Evolutionary conservation across 2,329 filamentous ascomycete species (phyloP).

Genomic region (Verticillium isaacii): DNA sequence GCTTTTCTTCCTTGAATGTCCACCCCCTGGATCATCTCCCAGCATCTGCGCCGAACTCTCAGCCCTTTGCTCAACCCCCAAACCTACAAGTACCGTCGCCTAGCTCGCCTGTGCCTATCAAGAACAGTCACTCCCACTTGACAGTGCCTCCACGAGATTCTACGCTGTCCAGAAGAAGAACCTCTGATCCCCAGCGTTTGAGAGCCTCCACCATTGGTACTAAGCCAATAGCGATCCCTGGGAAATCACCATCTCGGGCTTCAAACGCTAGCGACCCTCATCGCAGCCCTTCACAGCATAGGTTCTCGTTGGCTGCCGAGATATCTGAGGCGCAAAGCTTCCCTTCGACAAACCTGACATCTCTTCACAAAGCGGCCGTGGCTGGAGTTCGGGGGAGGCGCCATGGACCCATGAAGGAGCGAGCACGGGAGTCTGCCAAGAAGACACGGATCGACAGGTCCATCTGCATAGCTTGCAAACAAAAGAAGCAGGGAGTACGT

Average conservation of each 20-base stretch:
- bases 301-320: neutral
- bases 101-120: neutral
- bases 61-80: neutral
- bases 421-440: constrained; percentile 7
- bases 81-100: neutral
- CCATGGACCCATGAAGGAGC: constrained; percentile 6
- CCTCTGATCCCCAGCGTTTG: neutral
- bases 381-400: constrained; percentile 6
- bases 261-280: neutral
- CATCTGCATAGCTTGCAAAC: constrained; percentile 14
- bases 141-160: neutral
- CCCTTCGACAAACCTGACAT: neutral
- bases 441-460: constrained; percentile 10
- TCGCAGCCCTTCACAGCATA: neutral
- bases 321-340: neutral
- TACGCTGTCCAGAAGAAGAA: neutral
- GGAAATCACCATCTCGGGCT: neutral
- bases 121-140: neutral
- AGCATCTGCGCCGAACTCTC: neutral
- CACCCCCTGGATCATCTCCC: neutral
- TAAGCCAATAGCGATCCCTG: constrained; percentile 1
- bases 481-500: constrained; percentile 6
- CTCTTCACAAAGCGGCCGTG: neutral
- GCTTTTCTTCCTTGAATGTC: neutral
- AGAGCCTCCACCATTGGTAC: neutral